Evolutionary conservation across 148 eudicot species (phyloP).

Genomic region (Fallopia convolvulus): DNA sequence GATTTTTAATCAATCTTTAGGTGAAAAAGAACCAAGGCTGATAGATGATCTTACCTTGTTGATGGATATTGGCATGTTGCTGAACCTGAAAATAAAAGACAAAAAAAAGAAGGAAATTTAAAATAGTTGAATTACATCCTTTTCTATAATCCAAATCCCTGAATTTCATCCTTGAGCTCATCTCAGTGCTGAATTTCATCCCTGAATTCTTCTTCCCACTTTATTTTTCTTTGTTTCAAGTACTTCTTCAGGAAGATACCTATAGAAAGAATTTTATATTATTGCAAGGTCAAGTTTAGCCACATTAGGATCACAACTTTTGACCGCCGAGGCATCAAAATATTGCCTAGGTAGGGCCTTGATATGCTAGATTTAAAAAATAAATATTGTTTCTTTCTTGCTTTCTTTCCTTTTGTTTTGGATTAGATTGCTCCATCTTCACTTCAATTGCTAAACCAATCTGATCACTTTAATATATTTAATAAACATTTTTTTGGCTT

Average conservation of each 20-base stretch:
- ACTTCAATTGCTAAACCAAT: not conserved
- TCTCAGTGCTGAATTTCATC: not conserved
- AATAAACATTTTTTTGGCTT: slow-evolving; percentile 14
- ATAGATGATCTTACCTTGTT: slow-evolving; percentile 47
- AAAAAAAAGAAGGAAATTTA: not conserved
- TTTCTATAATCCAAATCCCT: not conserved
- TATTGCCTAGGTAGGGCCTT: slow-evolving; percentile 3
- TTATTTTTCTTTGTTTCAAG: not conserved
- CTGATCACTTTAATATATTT: not conserved
- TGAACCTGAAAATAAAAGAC: slow-evolving; percentile 46
- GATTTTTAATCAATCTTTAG: not conserved
- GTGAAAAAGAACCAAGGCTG: not conserved
- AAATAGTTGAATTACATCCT: not conserved
- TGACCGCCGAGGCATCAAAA: not conserved
- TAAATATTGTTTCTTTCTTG: not conserved
- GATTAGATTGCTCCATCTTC: slow-evolving; percentile 10
- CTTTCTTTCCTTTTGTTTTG: not conserved
- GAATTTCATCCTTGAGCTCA: not conserved
- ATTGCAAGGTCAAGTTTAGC: not conserved
- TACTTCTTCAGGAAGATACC: slow-evolving; percentile 5
- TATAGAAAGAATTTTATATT: not conserved
- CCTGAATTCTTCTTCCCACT: not conserved
- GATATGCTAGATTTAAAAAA: not conserved
- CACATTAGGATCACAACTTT: not conserved
- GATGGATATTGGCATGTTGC: slow-evolving; percentile 65